phyloP scores from a whole-genome alignment of 1,284 basidiomycete species.

The Leccinum pachyderme region DNA sequence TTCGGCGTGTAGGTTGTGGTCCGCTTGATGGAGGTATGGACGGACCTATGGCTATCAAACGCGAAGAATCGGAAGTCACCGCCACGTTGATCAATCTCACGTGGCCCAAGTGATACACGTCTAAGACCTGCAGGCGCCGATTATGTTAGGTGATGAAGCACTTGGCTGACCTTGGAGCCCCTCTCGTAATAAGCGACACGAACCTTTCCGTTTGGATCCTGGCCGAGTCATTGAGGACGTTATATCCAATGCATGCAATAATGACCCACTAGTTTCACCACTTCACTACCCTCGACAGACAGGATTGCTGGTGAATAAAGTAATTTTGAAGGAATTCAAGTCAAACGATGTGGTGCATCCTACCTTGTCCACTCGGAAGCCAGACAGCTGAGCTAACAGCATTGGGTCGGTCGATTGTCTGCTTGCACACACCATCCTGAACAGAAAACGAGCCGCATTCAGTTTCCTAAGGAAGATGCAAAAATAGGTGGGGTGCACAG shows the following conservation, averaged over 20 bases:
- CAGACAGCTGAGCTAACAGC: slow-evolving; percentile 67
- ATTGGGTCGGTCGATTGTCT: slow-evolving; percentile 62
- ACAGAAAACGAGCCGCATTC: slow-evolving; percentile 4
- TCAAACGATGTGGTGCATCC: background rate
- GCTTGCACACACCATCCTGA: slow-evolving; percentile 69
- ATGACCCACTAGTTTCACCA: slow-evolving; percentile 47
- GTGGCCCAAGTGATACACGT: slow-evolving; percentile 60
- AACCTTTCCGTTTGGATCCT: slow-evolving; percentile 55
- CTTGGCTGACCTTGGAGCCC: background rate
- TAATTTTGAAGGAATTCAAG: slow-evolving; percentile 26
- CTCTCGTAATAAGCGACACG: background rate
- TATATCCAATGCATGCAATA: background rate
- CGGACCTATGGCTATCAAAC: slow-evolving; percentile 70
- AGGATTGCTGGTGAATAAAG: slow-evolving; percentile 19
- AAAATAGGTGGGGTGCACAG: slow-evolving; percentile 9
- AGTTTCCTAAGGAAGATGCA: background rate
- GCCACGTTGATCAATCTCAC: slow-evolving; percentile 73
- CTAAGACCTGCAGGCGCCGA: slow-evolving; percentile 38
- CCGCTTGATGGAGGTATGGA: slow-evolving; percentile 57
- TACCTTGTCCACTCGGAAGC: slow-evolving; percentile 67
- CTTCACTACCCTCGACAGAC: slow-evolving; percentile 52
- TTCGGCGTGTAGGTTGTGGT: slow-evolving; percentile 66
- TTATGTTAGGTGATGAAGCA: background rate
- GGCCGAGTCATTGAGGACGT: slow-evolving; percentile 4
- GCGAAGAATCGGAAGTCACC: slow-evolving; percentile 62